These are phyloP conservation scores for Sporopachydermia quercuum DNA, from an alignment of 805 yeast species.

Conservation along the genomic window DNA sequence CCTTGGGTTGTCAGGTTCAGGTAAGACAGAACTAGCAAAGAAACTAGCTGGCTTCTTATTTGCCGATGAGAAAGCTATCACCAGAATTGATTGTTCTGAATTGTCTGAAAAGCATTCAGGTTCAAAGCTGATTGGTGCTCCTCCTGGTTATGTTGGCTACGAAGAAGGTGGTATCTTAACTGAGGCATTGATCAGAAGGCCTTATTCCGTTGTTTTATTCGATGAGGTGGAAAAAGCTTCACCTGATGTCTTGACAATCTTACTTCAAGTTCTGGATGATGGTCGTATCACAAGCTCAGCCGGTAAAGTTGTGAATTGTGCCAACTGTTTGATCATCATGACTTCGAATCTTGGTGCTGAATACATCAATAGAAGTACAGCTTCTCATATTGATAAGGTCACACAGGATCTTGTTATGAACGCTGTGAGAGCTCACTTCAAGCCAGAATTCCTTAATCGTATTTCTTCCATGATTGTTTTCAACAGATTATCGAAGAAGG, in stretches of 20 bases:
- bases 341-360: slow-evolving; percentile 96
- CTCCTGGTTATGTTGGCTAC: slow-evolving; percentile 94
- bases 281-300: slow-evolving; percentile 91
- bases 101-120: slow-evolving; percentile 91
- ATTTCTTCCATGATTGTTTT: slow-evolving; percentile 86
- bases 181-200: slow-evolving; percentile 78
- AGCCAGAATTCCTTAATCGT: slow-evolving; percentile 96
- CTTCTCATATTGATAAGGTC: slow-evolving; percentile 40
- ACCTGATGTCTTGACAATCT: slow-evolving; percentile 87
- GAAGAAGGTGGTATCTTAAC: slow-evolving; percentile 97
- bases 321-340: slow-evolving; percentile 87
- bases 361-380: slow-evolving; percentile 54
- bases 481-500: slow-evolving; percentile 82
- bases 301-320: slow-evolving; percentile 87
- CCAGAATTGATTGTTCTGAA: slow-evolving; percentile 96
- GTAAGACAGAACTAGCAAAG: slow-evolving; percentile 96
- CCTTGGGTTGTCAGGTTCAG: slow-evolving; percentile 92
- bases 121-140: slow-evolving; percentile 89
- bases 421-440: slow-evolving; percentile 75
- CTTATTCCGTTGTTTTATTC: slow-evolving; percentile 89
- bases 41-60: slow-evolving; percentile 91
- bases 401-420: slow-evolving; percentile 72
- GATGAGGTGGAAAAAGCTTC: slow-evolving; percentile 99
- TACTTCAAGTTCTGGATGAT: slow-evolving; percentile 87
- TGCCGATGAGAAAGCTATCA: slow-evolving; percentile 93